Percentiles rank a stretch among this genome's conserved stretches.
These are phyloP conservation scores for Amoebophrya sp. DNA, from an alignment of 169 alveolate genomes.

Conservation along the genomic window DNA sequence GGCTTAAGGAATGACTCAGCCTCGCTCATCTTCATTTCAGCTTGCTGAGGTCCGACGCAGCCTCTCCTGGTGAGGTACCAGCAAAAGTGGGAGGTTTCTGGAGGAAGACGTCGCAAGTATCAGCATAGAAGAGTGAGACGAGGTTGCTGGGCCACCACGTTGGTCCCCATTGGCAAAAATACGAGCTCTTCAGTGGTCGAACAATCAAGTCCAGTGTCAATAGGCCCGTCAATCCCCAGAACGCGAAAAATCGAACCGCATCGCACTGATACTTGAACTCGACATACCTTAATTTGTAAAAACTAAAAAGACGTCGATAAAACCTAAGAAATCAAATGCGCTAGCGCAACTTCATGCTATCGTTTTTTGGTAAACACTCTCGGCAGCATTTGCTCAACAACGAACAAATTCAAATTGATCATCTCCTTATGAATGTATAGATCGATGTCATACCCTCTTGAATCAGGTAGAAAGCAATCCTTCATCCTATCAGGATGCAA, in stretches of 20 bases:
- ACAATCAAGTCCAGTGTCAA: neutral
- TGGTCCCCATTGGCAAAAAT: neutral
- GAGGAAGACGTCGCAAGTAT: neutral
- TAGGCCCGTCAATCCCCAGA: neutral
- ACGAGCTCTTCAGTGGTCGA: neutral
- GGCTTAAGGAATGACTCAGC: no score
- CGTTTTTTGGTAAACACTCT: no score
- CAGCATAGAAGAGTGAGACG: neutral
- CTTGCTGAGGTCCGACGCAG: neutral
- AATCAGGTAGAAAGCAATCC: no score
- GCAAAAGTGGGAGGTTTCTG: neutral
- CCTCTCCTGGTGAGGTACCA: neutral
- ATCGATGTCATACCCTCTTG: no score
- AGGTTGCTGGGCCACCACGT: neutral
- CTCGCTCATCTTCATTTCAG: neutral
- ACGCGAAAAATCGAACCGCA: neutral
- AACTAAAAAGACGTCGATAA: neutral
- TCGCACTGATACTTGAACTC: constrained; percentile 26
- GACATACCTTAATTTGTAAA: neutral
- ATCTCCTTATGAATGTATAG: no score
- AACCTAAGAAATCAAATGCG: neutral
- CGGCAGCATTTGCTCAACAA: no score
- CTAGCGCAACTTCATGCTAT: no score
- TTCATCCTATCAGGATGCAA: no score
- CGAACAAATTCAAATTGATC: no score